These are phyloP conservation scores for Gymnopilus junonius DNA, from an alignment of 768 basidiomycete genomes.

Conservation along the genomic window DNA sequence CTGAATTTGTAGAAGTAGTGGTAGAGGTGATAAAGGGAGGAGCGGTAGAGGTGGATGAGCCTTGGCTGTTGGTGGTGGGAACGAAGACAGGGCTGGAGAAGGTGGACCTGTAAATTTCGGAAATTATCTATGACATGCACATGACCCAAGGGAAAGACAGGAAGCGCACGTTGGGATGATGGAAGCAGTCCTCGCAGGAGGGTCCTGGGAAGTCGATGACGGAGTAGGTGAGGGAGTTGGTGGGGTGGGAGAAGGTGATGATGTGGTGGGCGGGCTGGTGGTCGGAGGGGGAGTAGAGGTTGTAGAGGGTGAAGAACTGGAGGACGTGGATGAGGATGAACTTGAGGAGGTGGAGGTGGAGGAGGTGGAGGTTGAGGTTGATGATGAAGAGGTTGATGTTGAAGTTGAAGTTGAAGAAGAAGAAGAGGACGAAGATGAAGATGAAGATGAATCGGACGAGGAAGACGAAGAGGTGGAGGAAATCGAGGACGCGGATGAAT, in stretches of 20 bases:
- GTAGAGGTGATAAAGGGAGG: slow-evolving; percentile 63
- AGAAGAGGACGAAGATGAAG: slow-evolving; percentile 16
- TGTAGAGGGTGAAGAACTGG: slow-evolving; percentile 14
- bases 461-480: slow-evolving; percentile 20
- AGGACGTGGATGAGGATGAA: background rate
- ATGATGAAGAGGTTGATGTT: slow-evolving; percentile 20
- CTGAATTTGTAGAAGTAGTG: slow-evolving; percentile 54
- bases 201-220: slow-evolving; percentile 8
- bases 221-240: slow-evolving; percentile 8
- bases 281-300: slow-evolving; percentile 18
- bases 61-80: slow-evolving; percentile 62
- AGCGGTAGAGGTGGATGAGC: slow-evolving; percentile 50
- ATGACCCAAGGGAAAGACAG: slow-evolving; percentile 10
- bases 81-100: slow-evolving; percentile 56
- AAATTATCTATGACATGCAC: slow-evolving; percentile 27
- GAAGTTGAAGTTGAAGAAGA: slow-evolving; percentile 19
- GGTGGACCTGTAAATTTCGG: slow-evolving; percentile 48
- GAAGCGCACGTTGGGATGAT: slow-evolving; percentile 7
- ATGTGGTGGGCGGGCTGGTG: slow-evolving; percentile 12
- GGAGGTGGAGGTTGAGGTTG: slow-evolving; percentile 17
- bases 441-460: slow-evolving; percentile 15
- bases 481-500: slow-evolving; percentile 10
- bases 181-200: background rate
- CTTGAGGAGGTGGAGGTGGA: background rate
- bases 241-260: slow-evolving; percentile 8